These are phyloP conservation scores for Ustilago shanxiensis DNA, from an alignment of 1,284 basidiomycete genomes.

Conservation along the genomic window DNA sequence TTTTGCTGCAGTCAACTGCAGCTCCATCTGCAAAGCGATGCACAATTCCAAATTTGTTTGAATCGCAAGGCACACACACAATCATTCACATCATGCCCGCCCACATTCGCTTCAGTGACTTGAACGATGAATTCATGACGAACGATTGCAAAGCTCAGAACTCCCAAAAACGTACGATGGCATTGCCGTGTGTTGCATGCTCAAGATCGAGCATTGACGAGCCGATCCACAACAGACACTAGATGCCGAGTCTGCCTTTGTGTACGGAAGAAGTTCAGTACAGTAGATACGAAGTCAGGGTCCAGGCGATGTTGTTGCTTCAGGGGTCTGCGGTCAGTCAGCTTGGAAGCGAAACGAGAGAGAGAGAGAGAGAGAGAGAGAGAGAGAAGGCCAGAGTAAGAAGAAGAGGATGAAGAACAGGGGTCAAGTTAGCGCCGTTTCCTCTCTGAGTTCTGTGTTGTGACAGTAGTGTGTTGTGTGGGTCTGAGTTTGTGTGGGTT, in stretches of 20 bases:
- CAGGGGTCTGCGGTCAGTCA: no score
- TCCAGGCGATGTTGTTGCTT: neutral
- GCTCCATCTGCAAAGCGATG: neutral
- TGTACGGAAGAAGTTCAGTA: neutral
- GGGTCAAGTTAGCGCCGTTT: no score
- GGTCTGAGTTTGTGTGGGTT: no score
- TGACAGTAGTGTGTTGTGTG: no score
- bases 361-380: neutral
- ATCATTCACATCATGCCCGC: neutral
- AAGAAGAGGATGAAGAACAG: no score
- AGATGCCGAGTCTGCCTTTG: no score
- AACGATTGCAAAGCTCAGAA: no score
- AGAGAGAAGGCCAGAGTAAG: no score
- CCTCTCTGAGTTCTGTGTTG: no score
- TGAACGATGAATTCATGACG: neutral
- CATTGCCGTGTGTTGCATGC: neutral
- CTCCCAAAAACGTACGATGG: neutral
- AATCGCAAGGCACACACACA: neutral
- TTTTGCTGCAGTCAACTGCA: neutral
- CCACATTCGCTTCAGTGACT: neutral
- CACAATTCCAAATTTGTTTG: neutral
- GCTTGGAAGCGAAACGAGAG: no score
- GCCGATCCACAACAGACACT: no score
- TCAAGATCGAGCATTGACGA: neutral
- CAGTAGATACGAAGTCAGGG: neutral